Conservation (phyloP, 164 flowering plant genomes). For the Kingdonia uniflora region DNA sequence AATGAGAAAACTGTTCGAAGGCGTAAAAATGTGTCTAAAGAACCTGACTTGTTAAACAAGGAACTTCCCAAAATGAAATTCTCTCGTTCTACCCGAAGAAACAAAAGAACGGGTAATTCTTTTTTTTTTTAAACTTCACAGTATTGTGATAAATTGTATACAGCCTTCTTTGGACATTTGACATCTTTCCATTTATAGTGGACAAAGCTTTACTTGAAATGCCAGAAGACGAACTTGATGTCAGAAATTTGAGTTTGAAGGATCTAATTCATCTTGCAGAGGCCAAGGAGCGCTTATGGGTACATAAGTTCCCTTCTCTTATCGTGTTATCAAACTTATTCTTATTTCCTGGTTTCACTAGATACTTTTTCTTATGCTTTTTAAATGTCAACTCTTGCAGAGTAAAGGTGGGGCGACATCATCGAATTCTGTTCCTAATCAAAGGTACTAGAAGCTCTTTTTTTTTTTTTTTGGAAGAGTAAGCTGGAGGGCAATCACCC, state of each 20-base stretch:
- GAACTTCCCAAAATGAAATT: constrained; percentile 43
- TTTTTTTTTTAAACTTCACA: too few relatives aligned
- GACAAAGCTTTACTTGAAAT: constrained; percentile 51
- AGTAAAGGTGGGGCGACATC: background rate
- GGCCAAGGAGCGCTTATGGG: constrained; percentile 24
- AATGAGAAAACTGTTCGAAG: constrained; percentile 35
- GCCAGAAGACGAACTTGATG: constrained; percentile 63
- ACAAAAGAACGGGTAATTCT: constrained; percentile 46
- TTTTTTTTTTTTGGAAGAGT: too few relatives aligned
- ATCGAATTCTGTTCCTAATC: constrained; percentile 1
- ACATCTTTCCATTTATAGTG: constrained; percentile 23
- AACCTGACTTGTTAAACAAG: constrained; percentile 15
- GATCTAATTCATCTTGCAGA: constrained; percentile 42
- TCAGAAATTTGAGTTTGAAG: constrained; percentile 25
- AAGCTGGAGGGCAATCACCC: too few relatives aligned
- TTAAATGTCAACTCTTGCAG: too few relatives aligned
- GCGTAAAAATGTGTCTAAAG: constrained; percentile 33
- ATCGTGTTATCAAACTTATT: too few relatives aligned
- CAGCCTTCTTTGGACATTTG: background rate
- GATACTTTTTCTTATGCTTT: too few relatives aligned
- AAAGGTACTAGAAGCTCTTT: too few relatives aligned
- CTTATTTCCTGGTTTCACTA: too few relatives aligned
- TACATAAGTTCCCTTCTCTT: too few relatives aligned
- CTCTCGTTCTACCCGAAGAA: constrained; percentile 66
- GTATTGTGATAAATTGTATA: too few relatives aligned